Evolutionary conservation across 495 filamentous ascomycete genomes (phyloP), one percentile per base, ranked within the genome.

Genomic region (Achaetomiella virescens): DNA sequence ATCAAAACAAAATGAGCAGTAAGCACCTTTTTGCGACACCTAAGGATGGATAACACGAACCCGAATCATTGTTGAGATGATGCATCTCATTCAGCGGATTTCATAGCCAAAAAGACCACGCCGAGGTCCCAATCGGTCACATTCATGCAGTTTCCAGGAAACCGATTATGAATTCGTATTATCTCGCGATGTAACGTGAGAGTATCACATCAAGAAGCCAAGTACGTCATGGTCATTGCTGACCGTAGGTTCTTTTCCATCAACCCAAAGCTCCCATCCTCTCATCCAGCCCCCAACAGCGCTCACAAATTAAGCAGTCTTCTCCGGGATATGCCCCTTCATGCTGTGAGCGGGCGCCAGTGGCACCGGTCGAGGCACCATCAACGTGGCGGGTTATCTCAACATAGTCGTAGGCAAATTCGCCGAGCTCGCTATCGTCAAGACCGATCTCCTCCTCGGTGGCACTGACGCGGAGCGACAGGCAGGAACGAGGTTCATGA

Each of bases 331-430:
- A 9, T 25, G 42, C 22, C 48, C 61, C 55, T 66, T 70, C 48
- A 70, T 49, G 56, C 66, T 68, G 27, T 59, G 53, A n/a, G 55
- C 35, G 21, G 64, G 60, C 62, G 21, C 58, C 53, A 10, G 59
- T 38, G 33, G 53, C 54, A 22, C 45, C 56, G 21, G 48, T 42
- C n/a, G 62, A 15, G 29, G 61, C 44, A 12, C 62, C 60, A 42
- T 57, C 57, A 20, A 96, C 82, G 60, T 96, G 89, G 56, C 93
- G 84, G 24, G 82, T 87, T 55, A 97, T 77, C 75, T 98, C 93
- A 60, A 98, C 93, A 62, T 96, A 98, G 72, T 98, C 93, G 69
- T 98, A 98, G 37, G 93, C 93, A 72, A 97, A 98, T 75, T 98
- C 93, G 67, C 93, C 93, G 67, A 97, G 92, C 76, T 98, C 88